These are phyloP conservation scores for Clonostachys rhizophaga DNA, from an alignment of 2,329 filamentous ascomycete species.

Conservation along the genomic window DNA sequence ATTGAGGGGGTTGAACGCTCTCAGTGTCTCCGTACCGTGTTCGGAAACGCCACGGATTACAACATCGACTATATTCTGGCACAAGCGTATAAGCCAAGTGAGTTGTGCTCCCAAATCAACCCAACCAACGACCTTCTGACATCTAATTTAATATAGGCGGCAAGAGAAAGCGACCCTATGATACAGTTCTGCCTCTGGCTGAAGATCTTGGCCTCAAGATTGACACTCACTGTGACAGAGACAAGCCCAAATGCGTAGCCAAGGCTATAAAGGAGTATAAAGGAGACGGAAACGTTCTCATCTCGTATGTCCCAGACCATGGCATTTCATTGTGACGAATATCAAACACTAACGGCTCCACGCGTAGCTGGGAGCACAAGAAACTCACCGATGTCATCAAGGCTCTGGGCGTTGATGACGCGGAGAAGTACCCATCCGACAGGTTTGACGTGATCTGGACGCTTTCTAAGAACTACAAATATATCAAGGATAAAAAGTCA, in stretches of 20 bases:
- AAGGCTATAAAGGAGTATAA: slow-evolving; percentile 40
- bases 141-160: slow-evolving; percentile 30
- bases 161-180: slow-evolving; percentile 43
- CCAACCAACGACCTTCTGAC: background rate
- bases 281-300: slow-evolving; percentile 51
- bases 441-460: slow-evolving; percentile 54
- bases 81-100: slow-evolving; percentile 42
- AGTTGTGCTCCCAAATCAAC: background rate
- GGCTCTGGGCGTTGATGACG: slow-evolving; percentile 43
- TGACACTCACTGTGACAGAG: slow-evolving; percentile 50
- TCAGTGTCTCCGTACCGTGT: slow-evolving; percentile 53
- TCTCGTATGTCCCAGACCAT: slow-evolving; percentile 29
- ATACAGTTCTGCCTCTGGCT: slow-evolving; percentile 53
- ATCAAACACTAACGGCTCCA: background rate
- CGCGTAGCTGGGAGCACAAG: slow-evolving; percentile 51
- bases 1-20: slow-evolving; percentile 46
- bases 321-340: no score
- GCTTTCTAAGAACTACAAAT: slow-evolving; percentile 40
- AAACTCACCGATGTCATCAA: slow-evolving; percentile 46
- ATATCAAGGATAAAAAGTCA: slow-evolving; percentile 36
- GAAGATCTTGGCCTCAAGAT: slow-evolving; percentile 48
- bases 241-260: slow-evolving; percentile 50
- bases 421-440: slow-evolving; percentile 43
- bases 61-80: slow-evolving; percentile 56
- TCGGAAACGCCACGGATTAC: slow-evolving; percentile 44